Evolutionary conservation across 352 stramenopile species (phyloP).

Genomic region (Peronospora belbahrii): DNA sequence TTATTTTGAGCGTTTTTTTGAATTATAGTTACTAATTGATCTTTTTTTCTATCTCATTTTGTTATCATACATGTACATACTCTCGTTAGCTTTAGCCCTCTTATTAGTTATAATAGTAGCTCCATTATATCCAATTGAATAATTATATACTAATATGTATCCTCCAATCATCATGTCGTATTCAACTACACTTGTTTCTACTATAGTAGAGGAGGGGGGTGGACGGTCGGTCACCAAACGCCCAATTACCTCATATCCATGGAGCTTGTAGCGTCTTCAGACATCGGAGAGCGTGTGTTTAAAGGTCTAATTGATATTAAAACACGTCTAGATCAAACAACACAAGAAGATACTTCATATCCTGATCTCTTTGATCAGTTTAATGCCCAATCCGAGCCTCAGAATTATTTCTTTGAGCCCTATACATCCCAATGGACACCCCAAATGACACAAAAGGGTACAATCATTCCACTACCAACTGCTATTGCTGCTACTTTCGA

Average conservation of each 20-base stretch:
- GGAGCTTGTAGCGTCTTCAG: conserved; percentile 14
- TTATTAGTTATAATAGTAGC: too few relatives aligned
- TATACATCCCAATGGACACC: conserved; percentile 76
- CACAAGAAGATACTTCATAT: conserved; percentile 63
- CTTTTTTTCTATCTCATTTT: too few relatives aligned
- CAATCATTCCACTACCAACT: conserved; percentile 52
- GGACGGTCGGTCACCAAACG: not conserved
- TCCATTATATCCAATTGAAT: too few relatives aligned
- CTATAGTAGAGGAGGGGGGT: too few relatives aligned
- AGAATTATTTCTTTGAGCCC: conserved; percentile 87
- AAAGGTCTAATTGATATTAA: conserved; percentile 69
- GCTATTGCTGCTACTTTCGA: conserved; percentile 67
- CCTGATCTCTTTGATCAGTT: conserved; percentile 78
- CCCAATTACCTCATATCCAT: too few relatives aligned
- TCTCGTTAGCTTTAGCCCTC: too few relatives aligned
- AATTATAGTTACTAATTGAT: too few relatives aligned
- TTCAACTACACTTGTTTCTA: too few relatives aligned
- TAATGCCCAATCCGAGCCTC: conserved; percentile 69
- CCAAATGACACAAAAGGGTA: conserved; percentile 71
- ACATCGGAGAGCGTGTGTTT: conserved; percentile 37
- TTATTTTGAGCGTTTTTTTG: too few relatives aligned
- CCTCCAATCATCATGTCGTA: too few relatives aligned
- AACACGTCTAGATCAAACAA: conserved; percentile 63
- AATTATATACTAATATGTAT: too few relatives aligned
- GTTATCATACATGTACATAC: too few relatives aligned